Percentiles rank a stretch among this genome's conserved stretches.
These are phyloP conservation scores for Phylloporus sp. DNA, from an alignment of 768 basidiomycete species.

Conservation along the genomic window DNA sequence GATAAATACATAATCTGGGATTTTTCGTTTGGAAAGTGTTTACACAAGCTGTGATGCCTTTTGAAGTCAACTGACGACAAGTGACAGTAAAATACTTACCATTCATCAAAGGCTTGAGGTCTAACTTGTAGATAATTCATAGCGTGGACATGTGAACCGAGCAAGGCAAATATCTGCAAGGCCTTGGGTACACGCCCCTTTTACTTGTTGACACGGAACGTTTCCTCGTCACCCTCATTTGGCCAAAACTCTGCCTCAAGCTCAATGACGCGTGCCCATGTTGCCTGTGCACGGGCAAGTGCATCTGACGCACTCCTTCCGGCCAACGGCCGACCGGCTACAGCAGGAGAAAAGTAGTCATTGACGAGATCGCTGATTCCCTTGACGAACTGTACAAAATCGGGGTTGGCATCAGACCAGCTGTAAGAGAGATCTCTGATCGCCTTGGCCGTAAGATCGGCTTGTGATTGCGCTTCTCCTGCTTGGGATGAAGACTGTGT, in stretches of 20 bases:
- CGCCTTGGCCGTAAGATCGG: constrained; percentile 24
- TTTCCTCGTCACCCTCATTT: constrained; percentile 34
- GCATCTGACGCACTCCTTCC: constrained; percentile 8
- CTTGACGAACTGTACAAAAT: constrained; percentile 52
- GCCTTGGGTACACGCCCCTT: not conserved
- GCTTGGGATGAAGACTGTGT: not conserved
- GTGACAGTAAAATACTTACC: too few relatives aligned
- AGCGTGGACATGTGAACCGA: too few relatives aligned
- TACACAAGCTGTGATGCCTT: too few relatives aligned
- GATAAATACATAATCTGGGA: too few relatives aligned
- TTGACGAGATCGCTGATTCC: constrained; percentile 48
- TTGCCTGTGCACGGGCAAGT: constrained; percentile 39
- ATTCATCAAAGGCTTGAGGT: too few relatives aligned
- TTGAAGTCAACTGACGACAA: too few relatives aligned
- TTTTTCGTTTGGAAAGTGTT: too few relatives aligned
- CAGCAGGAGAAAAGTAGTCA: constrained; percentile 31
- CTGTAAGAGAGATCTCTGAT: constrained; percentile 52
- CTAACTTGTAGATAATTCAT: too few relatives aligned
- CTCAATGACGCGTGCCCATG: constrained; percentile 58
- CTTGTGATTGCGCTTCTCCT: not conserved
- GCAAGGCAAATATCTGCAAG: not conserved
- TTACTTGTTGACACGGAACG: constrained; percentile 1
- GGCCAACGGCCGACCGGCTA: constrained; percentile 27
- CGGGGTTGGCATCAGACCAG: constrained; percentile 49
- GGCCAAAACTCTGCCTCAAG: constrained; percentile 65